phyloP scores from a whole-genome alignment of 2,329 filamentous ascomycete species.

The Beauveria bassiana region DNA sequence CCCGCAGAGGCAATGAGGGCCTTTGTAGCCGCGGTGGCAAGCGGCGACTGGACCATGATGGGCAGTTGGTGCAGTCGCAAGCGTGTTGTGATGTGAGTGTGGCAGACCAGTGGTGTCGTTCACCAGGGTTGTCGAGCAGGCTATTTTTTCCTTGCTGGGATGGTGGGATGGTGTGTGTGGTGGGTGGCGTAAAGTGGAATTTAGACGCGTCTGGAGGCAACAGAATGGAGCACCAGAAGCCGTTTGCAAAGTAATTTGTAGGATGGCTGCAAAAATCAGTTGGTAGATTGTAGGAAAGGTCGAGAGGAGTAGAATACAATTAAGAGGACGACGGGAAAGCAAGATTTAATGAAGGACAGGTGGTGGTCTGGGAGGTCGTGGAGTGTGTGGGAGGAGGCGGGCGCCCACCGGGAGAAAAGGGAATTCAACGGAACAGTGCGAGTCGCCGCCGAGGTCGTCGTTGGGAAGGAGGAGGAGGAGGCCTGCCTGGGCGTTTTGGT shows the following conservation, averaged over 20 bases:
- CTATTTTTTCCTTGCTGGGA: not conserved
- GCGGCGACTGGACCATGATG: conserved; percentile 25
- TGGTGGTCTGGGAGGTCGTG: not conserved
- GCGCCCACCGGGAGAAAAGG: conserved; percentile 1
- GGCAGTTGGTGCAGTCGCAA: not conserved
- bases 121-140: not conserved
- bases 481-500: not conserved
- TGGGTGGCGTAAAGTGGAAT: conserved; percentile 9
- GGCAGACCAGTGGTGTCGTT: not conserved
- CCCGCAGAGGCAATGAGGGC: conserved; percentile 32
- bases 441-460: conserved; percentile 10
- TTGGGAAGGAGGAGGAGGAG: not conserved
- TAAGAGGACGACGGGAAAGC: not conserved
- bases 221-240: not conserved
- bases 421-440: conserved; percentile 10
- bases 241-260: not conserved
- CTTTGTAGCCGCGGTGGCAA: conserved; percentile 23
- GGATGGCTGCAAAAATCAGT: not conserved
- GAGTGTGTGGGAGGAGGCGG: not conserved
- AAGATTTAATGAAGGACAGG: not conserved
- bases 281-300: not conserved
- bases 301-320: not conserved
- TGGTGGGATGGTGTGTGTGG: conserved; percentile 5
- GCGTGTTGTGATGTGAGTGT: not conserved
- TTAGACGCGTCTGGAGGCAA: conserved; percentile 3